These are phyloP conservation scores for Penicillium sp. DNA, from an alignment of 2,329 filamentous ascomycete species.

Conservation along the genomic window DNA sequence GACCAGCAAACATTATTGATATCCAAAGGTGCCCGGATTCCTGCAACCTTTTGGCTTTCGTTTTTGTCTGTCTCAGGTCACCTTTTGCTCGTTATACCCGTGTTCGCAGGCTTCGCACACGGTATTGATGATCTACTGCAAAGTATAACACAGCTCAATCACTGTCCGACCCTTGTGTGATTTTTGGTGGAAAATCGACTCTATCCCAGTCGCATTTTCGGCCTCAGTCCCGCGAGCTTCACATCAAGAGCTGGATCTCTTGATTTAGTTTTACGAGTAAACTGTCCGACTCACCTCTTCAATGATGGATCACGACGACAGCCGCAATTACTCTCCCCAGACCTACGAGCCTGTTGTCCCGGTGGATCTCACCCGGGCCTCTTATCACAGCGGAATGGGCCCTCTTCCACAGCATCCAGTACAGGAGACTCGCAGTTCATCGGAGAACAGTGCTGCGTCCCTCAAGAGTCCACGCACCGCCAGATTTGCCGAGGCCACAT, in stretches of 20 bases:
- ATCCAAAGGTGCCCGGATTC: conserved; percentile 28
- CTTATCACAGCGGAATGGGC: conserved; percentile 34
- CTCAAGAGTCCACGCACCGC: conserved; percentile 59
- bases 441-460: conserved; percentile 37
- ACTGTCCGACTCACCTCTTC: conserved; percentile 4
- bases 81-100: conserved; percentile 25
- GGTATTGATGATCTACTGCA: conserved; percentile 20
- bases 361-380: conserved; percentile 38
- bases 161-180: conserved; percentile 18
- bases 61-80: conserved; percentile 23
- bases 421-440: conserved; percentile 29
- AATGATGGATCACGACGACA: conserved; percentile 31
- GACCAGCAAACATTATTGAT: conserved; percentile 30
- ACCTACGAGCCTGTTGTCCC: conserved; percentile 42
- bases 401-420: conserved; percentile 29
- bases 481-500: conserved; percentile 67
- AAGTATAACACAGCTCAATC: conserved; percentile 18
- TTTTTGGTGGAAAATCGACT: conserved; percentile 15
- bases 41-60: conserved; percentile 7
- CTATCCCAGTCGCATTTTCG: neutral
- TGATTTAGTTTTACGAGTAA: conserved; percentile 18
- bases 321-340: conserved; percentile 30
- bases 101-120: conserved; percentile 36
- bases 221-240: neutral
- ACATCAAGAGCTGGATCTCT: conserved; percentile 41